Evolutionary conservation across 352 stramenopile species (phyloP), one percentile per base, ranked within the genome.

Genomic region (Globisporangium okanoganense): DNA sequence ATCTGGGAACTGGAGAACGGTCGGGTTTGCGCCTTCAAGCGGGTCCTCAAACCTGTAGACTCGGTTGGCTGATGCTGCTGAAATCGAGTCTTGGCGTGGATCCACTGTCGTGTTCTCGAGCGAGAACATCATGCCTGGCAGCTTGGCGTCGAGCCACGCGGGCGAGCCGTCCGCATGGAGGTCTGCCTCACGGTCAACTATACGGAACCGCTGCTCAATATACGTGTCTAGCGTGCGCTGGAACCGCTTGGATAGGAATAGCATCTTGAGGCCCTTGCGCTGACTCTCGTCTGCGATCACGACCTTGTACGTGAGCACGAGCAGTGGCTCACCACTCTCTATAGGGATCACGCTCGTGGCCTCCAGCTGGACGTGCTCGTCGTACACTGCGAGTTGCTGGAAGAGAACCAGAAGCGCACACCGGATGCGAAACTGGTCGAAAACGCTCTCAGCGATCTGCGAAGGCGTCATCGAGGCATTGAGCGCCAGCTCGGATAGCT

Each of bases 371-470:
- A 72, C 10, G 13, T 67, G 41, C 1, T 47, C 25, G 25, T 66
- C 27, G 9, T 22, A 53, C 1, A 70, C 33, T 5, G 63, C 38
- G 3, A 70, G 54, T 13, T 54, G 43, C 45, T 76, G 60, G 4
- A 76, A 20, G 1, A 72, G 56, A 0, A 62, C 18, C 9, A 75
- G 53, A 20, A 75, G 50, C 1, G 56, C 68, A 35, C 57, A 64
- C 22, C 68, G 68, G 40, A 72, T 20, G 3, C 36, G 57, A 27
- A 67, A 61, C 10, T 63, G 33, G 0, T 47, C 22, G 20, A 75
- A 70, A 4, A 10, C 27, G 20, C 65, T 67, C 16, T 58, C 27
- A 16, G 35, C 6, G 9, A 50, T 48, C 0, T 57, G 12, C 4
- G 31, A 2, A 10, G 41, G 49, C 13, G 51, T 50, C 14, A 20